phyloP scores from a whole-genome alignment of 2,329 filamentous ascomycete genomes.

The Cladorrhinum sp. region DNA sequence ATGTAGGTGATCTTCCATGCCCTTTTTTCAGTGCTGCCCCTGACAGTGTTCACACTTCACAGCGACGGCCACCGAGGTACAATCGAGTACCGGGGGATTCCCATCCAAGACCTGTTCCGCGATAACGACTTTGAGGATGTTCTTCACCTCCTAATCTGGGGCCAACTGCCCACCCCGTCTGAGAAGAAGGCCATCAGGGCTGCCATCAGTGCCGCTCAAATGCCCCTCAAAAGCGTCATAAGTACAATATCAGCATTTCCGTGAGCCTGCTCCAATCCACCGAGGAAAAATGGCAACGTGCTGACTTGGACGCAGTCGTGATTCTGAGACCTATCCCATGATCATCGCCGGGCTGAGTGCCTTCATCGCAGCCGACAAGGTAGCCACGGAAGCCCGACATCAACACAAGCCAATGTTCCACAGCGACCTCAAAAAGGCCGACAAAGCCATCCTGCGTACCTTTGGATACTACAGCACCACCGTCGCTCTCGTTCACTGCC shows the following conservation, averaged over 20 bases:
- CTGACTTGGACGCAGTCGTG: neutral
- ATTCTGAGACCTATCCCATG: constrained; percentile 5
- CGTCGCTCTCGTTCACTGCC: constrained; percentile 4
- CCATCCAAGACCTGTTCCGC: constrained; percentile 4
- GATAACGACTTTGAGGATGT: constrained; percentile 10
- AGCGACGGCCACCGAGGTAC: constrained; percentile 7
- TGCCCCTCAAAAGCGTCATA: neutral
- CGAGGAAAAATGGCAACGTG: neutral
- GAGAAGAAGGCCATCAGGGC: neutral
- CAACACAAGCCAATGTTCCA: constrained; percentile 1
- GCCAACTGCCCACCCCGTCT: neutral
- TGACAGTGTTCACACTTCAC: neutral
- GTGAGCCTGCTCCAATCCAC: neutral
- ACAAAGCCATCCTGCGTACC: constrained; percentile 3
- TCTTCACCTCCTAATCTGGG: constrained; percentile 4
- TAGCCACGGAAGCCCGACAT: neutral
- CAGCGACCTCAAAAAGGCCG: constrained; percentile 5
- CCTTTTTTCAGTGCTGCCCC: neutral
- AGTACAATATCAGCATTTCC: constrained; percentile 7
- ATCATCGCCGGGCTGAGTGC: constrained; percentile 5
- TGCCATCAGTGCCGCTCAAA: neutral
- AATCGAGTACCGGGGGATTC: constrained; percentile 6
- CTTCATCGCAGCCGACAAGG: constrained; percentile 7
- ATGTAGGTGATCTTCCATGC: neutral
- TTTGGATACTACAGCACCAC: constrained; percentile 5